Evolutionary conservation across 805 yeast genomes (phyloP).

Genomic region (Ogataea polymorpha): DNA sequence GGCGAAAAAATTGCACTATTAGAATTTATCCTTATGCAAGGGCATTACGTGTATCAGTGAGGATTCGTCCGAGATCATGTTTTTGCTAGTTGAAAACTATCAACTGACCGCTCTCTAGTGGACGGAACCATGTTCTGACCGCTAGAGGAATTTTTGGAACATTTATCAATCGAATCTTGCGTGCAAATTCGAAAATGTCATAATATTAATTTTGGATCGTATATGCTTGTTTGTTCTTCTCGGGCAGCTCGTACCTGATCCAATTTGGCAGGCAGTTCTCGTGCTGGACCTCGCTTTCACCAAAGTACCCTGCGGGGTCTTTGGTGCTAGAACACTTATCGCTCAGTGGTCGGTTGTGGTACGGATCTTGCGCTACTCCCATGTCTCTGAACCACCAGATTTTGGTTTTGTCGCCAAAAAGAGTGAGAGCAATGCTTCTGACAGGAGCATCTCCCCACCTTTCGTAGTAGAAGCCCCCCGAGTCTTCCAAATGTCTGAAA

Average conservation of each 20-base stretch:
- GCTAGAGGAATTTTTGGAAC: conserved; percentile 77
- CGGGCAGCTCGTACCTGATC: conserved; percentile 42
- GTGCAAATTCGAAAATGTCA: conserved; percentile 5
- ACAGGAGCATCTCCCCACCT: conserved; percentile 59
- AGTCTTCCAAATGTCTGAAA: conserved; percentile 61
- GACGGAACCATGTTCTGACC: conserved; percentile 34
- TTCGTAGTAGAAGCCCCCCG: conserved; percentile 81
- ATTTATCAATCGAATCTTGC: conserved; percentile 1
- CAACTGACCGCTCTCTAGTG: conserved; percentile 80
- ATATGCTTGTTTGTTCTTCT: conserved; percentile 11
- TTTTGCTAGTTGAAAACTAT: conserved; percentile 99
- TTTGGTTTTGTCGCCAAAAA: conserved; percentile 43
- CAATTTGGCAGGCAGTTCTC: conserved; percentile 73
- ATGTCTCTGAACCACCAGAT: conserved; percentile 53
- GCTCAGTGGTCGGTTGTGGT: conserved; percentile 42
- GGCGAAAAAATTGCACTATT: conserved; percentile 1
- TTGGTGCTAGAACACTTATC: conserved; percentile 17
- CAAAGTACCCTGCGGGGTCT: conserved; percentile 23
- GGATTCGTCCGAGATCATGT: conserved; percentile 99
- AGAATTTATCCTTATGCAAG: conserved; percentile 87
- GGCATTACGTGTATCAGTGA: conserved; percentile 99
- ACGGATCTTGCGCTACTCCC: conserved; percentile 48
- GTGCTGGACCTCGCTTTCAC: conserved; percentile 35
- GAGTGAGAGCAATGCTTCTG: conserved; percentile 45
- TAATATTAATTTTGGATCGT: neutral